Percentiles rank a stretch among this genome's conserved stretches.
phyloP scores from a whole-genome alignment of 1,284 basidiomycete species.

The Trichosporon inkin region DNA sequence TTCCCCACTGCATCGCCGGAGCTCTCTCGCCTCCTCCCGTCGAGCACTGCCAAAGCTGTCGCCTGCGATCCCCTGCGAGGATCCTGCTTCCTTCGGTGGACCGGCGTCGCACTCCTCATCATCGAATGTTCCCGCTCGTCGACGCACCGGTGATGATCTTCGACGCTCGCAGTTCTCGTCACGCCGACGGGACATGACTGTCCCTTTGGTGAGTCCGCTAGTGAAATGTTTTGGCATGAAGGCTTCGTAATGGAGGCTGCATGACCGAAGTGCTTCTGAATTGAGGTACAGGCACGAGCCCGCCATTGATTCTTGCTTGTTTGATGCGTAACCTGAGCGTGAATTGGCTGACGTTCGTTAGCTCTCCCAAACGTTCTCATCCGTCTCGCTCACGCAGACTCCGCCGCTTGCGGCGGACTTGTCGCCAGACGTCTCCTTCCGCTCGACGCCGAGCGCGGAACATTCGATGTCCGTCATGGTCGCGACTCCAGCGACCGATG shows the following conservation, averaged over 20 bases:
- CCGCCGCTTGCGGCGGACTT: constrained; percentile 16
- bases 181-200: constrained; percentile 40
- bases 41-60: constrained; percentile 5
- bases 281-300: background rate
- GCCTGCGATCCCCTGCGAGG: constrained; percentile 10
- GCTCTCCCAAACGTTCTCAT: constrained; percentile 41
- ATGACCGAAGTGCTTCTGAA: constrained; percentile 1
- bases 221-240: constrained; percentile 4
- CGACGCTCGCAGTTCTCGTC: background rate
- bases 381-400: constrained; percentile 36
- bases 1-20: constrained; percentile 12
- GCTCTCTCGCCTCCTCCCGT: constrained; percentile 4
- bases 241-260: background rate
- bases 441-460: constrained; percentile 19
- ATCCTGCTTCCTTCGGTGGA: background rate
- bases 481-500: constrained; percentile 9
- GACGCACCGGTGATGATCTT: constrained; percentile 1
- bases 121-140: background rate
- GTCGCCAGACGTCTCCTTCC: constrained; percentile 9
- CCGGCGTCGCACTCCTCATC: constrained; percentile 2
- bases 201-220: constrained; percentile 37
- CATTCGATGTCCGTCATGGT: background rate
- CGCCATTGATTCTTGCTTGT: background rate
- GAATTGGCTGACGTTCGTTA: constrained; percentile 17
- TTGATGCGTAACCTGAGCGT: background rate